phyloP scores from a whole-genome alignment of 495 filamentous ascomycete genomes.

The Neurospora intermedia region DNA sequence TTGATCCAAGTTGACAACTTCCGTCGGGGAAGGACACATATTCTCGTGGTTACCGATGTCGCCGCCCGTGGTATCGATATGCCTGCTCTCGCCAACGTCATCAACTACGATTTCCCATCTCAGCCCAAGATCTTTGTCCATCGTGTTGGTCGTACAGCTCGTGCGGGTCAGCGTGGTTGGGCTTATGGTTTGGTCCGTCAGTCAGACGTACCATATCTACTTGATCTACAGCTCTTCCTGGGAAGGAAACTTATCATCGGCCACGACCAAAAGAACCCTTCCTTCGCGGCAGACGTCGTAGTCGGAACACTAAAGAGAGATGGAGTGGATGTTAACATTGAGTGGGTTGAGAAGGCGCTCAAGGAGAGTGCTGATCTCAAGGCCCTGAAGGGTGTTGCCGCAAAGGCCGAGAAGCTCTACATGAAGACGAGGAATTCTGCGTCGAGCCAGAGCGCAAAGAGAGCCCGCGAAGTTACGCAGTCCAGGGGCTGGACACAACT shows the following conservation, averaged over 20 bases:
- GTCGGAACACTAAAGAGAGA: conserved; percentile 64
- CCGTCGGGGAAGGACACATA: conserved; percentile 69
- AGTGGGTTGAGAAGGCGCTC: conserved; percentile 69
- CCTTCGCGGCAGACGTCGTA: conserved; percentile 70
- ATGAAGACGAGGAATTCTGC: conserved; percentile 80
- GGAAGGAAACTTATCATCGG: conserved; percentile 69
- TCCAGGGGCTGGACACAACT: conserved; percentile 57
- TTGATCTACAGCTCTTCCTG: conserved; percentile 93
- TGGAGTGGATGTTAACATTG: conserved; percentile 56
- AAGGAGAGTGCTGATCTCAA: conserved; percentile 63
- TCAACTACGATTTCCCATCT: conserved; percentile 97
- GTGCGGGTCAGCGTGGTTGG: conserved; percentile 88
- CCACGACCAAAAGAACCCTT: conserved; percentile 41
- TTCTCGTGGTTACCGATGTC: conserved; percentile 95
- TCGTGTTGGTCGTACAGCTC: conserved; percentile 86
- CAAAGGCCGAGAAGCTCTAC: conserved; percentile 90
- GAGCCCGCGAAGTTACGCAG: conserved; percentile 61
- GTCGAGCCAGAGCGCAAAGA: conserved; percentile 75
- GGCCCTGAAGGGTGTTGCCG: conserved; percentile 57
- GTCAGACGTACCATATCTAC: conserved; percentile 76
- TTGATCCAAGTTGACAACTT: conserved; percentile 86
- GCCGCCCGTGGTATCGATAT: conserved; percentile 97
- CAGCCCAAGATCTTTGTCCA: conserved; percentile 97
- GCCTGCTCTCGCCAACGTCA: conserved; percentile 87
- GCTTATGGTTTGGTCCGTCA: conserved; percentile 83